A percentile compares a stretch with the other conserved stretches of the same genome.
phyloP scores from a whole-genome alignment of 192 early-diverging fungal species.

The Coemansia sp. region DNA sequence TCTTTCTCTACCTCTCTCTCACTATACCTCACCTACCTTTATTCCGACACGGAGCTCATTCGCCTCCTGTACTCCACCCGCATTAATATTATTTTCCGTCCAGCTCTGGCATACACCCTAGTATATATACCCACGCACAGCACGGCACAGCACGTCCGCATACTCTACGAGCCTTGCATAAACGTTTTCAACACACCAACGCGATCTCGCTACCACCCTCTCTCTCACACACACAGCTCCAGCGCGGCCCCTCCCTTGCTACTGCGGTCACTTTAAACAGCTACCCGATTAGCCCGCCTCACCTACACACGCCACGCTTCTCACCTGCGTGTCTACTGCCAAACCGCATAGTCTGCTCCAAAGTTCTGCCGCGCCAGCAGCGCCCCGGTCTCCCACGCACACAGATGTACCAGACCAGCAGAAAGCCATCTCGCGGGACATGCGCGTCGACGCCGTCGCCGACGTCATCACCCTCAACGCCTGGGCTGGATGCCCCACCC shows the following conservation, averaged over 20 bases:
- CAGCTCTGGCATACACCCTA: conserved; percentile 8
- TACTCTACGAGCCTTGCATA: conserved; percentile 8
- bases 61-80: not conserved
- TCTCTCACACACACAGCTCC: not conserved
- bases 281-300: conserved; percentile 1
- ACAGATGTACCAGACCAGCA: conserved; percentile 33
- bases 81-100: conserved; percentile 13
- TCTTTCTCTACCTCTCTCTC: not conserved
- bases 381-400: not conserved
- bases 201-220: not conserved
- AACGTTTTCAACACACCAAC: conserved; percentile 1
- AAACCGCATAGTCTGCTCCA: not conserved
- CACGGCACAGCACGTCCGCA: conserved; percentile 1
- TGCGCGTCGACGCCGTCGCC: conserved; percentile 38
- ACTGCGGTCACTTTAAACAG: not conserved
- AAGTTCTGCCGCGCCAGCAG: not conserved
- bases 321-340: not conserved
- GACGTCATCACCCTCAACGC: conserved; percentile 40
- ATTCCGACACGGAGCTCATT: not conserved
- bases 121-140: not conserved
- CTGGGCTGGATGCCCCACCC: conserved; percentile 26
- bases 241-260: not conserved
- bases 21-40: not conserved
- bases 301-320: not conserved
- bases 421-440: conserved; percentile 33